These are phyloP conservation scores for Euphorbia tirucalli DNA, from an alignment of 345 rosid genomes.

Conservation along the genomic window DNA sequence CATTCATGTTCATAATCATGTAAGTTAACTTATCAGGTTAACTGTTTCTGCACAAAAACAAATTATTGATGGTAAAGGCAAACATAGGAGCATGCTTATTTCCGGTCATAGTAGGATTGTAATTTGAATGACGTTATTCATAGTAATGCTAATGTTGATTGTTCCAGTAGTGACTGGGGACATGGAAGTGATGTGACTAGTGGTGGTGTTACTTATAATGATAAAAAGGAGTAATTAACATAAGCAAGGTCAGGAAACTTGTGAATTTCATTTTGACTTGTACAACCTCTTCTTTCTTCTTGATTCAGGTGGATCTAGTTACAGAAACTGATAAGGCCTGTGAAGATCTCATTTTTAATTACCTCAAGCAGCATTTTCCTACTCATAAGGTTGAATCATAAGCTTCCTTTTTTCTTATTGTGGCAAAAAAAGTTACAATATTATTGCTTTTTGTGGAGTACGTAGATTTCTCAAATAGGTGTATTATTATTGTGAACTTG, in stretches of 20 bases:
- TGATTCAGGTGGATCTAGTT: slow-evolving; percentile 81
- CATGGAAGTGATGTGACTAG: too few species aligned
- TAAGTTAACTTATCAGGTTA: neutral
- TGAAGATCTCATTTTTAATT: slow-evolving; percentile 84
- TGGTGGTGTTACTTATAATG: too few species aligned
- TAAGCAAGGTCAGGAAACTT: neutral
- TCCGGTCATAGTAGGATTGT: too few species aligned
- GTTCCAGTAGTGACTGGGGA: too few species aligned
- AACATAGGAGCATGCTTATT: too few species aligned
- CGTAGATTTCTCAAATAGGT: slow-evolving; percentile 2
- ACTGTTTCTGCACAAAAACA: neutral
- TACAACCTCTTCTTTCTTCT: neutral
- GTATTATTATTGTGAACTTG: neutral
- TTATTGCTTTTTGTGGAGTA: neutral
- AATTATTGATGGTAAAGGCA: too few species aligned
- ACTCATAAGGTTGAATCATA: slow-evolving; percentile 55
- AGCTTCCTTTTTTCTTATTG: neutral
- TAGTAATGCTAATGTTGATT: too few species aligned
- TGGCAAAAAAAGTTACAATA: neutral
- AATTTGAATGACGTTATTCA: too few species aligned
- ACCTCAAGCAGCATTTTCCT: slow-evolving; percentile 63
- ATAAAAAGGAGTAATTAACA: neutral
- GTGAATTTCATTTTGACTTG: neutral
- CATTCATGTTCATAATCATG: neutral
- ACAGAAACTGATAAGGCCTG: slow-evolving; percentile 98